phyloP scores from a whole-genome alignment of 495 filamentous ascomycete species.

The Xylaria cubensis region DNA sequence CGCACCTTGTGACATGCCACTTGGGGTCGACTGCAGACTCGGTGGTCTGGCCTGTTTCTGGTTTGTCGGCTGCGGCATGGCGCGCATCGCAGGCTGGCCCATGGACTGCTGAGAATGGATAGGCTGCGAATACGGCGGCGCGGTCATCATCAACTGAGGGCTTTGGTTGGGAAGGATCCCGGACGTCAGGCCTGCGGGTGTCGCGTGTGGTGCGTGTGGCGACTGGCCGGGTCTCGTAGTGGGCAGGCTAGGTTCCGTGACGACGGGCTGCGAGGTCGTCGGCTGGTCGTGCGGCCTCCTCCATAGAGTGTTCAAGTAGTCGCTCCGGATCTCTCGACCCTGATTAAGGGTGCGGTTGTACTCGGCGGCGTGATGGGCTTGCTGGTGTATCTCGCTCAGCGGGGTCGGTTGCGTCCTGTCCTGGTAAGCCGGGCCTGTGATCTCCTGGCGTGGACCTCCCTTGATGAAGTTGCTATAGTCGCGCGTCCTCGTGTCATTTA shows the following conservation, averaged over 20 bases:
- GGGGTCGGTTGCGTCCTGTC: conserved; percentile 82
- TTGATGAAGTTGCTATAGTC: conserved; percentile 86
- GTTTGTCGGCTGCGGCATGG: conserved; percentile 55
- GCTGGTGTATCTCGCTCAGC: conserved; percentile 83
- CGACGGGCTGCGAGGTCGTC: conserved; percentile 57
- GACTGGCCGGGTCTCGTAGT: conserved; percentile 57
- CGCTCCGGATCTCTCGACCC: conserved; percentile 74
- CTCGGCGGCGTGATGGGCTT: conserved; percentile 87
- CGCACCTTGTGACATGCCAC: conserved; percentile 46
- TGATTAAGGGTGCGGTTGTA: conserved; percentile 83
- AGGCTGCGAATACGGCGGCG: conserved; percentile 57
- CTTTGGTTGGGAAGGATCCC: conserved; percentile 56
- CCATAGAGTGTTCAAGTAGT: conserved; percentile 81
- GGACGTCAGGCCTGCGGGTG: conserved; percentile 49
- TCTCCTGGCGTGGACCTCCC: conserved; percentile 76
- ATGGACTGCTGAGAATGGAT: conserved; percentile 59
- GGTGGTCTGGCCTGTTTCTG: conserved; percentile 57
- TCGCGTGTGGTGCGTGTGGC: conserved; percentile 57
- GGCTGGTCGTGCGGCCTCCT: conserved; percentile 77
- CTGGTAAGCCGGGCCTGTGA: conserved; percentile 86
- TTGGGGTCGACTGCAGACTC: conserved; percentile 48
- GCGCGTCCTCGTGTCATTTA: conserved; percentile 76
- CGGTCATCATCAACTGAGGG: conserved; percentile 65
- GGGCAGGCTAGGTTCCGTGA: conserved; percentile 51
- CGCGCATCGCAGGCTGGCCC: conserved; percentile 59